Conservation (phyloP, 495 filamentous ascomycete species). For the Tuber indicum region DNA sequence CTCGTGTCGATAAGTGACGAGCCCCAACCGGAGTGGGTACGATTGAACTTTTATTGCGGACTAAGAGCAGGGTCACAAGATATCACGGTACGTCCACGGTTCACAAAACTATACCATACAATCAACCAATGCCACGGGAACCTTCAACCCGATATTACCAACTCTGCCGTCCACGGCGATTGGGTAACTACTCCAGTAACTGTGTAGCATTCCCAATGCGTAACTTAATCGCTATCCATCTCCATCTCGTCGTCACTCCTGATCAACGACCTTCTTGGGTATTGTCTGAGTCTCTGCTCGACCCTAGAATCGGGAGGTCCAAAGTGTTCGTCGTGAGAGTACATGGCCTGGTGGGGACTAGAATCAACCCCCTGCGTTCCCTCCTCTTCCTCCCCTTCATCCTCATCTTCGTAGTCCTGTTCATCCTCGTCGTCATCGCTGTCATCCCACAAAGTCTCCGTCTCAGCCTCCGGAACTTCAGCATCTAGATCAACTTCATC, state of each 20-base stretch:
- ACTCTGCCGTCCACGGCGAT: background rate
- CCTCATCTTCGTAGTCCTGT: conserved; percentile 43
- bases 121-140: background rate
- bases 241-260: conserved; percentile 41
- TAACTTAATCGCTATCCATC: conserved; percentile 38
- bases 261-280: conserved; percentile 19
- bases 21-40: background rate
- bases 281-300: conserved; percentile 24
- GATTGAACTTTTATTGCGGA: background rate
- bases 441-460: conserved; percentile 41
- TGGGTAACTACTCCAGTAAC: background rate
- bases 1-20: background rate
- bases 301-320: conserved; percentile 31
- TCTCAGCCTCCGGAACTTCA: conserved; percentile 32
- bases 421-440: conserved; percentile 44
- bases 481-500: conserved; percentile 31
- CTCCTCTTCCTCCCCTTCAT: conserved; percentile 44
- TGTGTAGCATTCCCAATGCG: background rate
- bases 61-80: background rate
- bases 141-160: background rate
- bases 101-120: background rate
- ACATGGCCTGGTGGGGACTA: conserved; percentile 40
- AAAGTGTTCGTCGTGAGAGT: conserved; percentile 41
- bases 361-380: conserved; percentile 44
- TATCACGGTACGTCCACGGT: background rate